Evolutionary conservation across 2,329 filamentous ascomycete genomes (phyloP), one percentile per base, ranked within the genome.

Genomic region (Phaeosphaeriaceae sp.): DNA sequence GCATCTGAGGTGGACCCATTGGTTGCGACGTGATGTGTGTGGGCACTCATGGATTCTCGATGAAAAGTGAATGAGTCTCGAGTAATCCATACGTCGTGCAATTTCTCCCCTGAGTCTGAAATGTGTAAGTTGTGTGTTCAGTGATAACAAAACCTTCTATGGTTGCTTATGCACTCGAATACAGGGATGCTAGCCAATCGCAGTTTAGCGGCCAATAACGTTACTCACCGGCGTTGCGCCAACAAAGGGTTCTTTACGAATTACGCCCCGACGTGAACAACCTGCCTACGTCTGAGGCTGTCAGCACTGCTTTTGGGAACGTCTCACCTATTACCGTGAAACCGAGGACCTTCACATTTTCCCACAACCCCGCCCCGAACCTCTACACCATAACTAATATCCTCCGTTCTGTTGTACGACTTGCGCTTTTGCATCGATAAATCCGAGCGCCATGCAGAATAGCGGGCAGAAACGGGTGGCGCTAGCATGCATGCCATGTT

Each of bases 401-500:
- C 19, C 17, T 3, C 42, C n/a, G 21, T 21, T 23, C 42, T 46
- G 19, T n/a, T 46, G n/a, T 46, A n/a, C 42, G 42, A 46, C 22
- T 46, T 46, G 19, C n/a, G 21, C 42, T 8, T 9, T 35, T 13
- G 30, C 11, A 35, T 15, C 30, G n/a, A n/a, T n/a, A n/a, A n/a
- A n/a, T n/a, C n/a, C n/a, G n/a, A n/a, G 3, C 30, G 11, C 30
- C 30, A 46, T 46, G 42, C 42, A 46, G 22, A 23, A 23, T 21
- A 46, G 19, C 22, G 42, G 42, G 9, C 42, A 23, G n/a, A 54
- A 54, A 48, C 52, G 52, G 19, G 42, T 47, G 10, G 52, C 28
- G 10, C 32, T 30, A 19, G 26, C 52, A 13, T 54, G 52, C 43
- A 48, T 54, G 19, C 52, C 52, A 19, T 54, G 52, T 32, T 54